A percentile compares a stretch with the other conserved stretches of the same genome.
These are phyloP conservation scores for Fusarium clavum DNA, from an alignment of 2,329 filamentous ascomycete genomes.

Conservation along the genomic window DNA sequence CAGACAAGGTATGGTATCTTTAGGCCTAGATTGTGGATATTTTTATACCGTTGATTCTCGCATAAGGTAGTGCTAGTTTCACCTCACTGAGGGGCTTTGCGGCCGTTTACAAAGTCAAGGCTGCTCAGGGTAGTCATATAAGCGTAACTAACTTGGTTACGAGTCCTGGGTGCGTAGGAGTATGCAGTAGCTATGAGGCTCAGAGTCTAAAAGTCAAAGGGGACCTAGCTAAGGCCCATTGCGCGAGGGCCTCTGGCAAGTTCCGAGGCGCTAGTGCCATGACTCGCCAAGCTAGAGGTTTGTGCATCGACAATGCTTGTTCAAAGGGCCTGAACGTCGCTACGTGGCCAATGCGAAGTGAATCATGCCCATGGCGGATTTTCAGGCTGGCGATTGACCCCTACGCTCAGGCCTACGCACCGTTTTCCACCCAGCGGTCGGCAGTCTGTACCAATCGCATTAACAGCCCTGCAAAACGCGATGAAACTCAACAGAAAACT, in stretches of 20 bases:
- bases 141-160: accelerated
- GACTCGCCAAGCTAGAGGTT: background rate
- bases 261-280: background rate
- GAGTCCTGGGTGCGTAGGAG: background rate
- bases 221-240: background rate
- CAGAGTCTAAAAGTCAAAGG: background rate
- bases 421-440: background rate
- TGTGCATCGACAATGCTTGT: background rate
- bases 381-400: background rate
- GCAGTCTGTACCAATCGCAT: background rate
- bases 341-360: background rate
- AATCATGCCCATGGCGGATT: background rate
- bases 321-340: background rate
- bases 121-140: background rate
- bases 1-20: background rate
- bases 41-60: background rate
- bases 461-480: background rate
- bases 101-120: background rate
- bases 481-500: background rate
- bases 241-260: background rate
- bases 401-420: background rate
- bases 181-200: background rate
- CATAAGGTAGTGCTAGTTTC: background rate
- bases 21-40: background rate
- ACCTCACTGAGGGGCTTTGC: background rate